Base-by-base conservation (phyloP, 192 early-diverging fungal species). In the Coemansia sp. region DNA sequence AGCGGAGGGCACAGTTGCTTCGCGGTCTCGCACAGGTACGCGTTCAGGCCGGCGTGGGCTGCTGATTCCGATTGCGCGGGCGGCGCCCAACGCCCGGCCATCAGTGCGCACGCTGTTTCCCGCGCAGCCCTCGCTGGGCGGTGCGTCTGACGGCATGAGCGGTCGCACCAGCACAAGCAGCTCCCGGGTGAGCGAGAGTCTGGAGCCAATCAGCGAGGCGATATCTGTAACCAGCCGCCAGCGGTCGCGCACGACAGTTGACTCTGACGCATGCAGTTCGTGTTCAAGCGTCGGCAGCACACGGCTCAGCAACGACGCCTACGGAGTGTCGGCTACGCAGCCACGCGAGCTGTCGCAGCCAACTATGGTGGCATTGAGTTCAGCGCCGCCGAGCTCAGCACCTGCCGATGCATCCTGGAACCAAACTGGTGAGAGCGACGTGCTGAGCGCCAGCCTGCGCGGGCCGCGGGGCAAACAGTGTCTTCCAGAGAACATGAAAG, bases 381-480 rank as follows among this genome's bases (percentile, higher is more conserved):
- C 21, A 21, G 27, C 66, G 15, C 63, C 61, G 27, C 75, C 65
- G 29, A 76, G 41, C 52, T 82, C 69, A 53, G 72, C 65, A 55
- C 70, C 70, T 29, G 69, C 43, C 11, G 61, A 61, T n/a, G 32
- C 32, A n/a, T 41, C 57, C 50, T 70, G 62, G 69, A 29, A 53
- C 41, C 56, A 22, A 7, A 63, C 32, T 23, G 53, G 57, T 61
- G 50, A 66, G 55, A 35, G 32, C 32, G 57, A 62, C 2, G 24
- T 48, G 17, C 50, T 75, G 67, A 56, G 67, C 5, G 56, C 72
- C 23, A 67, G 70, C 24, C 61, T 80, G 67, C 77, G 83, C 21
- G 75, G 73, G n/a, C 73, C 77, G n/a, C 72, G 66, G 41, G 80
- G 86, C 47, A 65, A 75, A 41, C 76, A 82, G 49, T 71, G 76